phyloP scores from a whole-genome alignment of 1,284 basidiomycete genomes.

The Fomitopsis schrenkii region DNA sequence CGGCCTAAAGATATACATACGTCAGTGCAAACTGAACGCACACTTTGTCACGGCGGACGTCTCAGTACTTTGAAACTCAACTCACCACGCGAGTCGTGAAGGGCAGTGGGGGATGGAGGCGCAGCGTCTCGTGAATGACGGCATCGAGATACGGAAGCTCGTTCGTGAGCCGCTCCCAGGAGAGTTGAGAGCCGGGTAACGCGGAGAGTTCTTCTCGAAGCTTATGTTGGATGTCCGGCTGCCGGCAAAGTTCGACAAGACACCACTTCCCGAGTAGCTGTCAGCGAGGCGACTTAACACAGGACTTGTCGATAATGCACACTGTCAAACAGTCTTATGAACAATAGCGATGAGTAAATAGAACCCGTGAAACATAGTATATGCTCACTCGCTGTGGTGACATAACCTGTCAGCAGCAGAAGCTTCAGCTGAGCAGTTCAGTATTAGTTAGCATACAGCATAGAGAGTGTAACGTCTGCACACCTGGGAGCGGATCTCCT shows the following conservation, averaged over 20 bases:
- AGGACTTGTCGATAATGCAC: not conserved
- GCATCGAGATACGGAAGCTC: conserved; percentile 32
- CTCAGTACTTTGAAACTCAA: not conserved
- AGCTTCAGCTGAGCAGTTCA: conserved; percentile 30
- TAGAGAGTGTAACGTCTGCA: not conserved
- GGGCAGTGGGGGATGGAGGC: conserved; percentile 20
- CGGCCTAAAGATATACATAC: not conserved
- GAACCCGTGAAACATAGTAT: not conserved
- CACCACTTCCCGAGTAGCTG: conserved; percentile 17
- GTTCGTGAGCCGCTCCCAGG: conserved; percentile 29
- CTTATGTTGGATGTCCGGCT: conserved; percentile 31
- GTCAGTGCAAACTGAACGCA: not conserved
- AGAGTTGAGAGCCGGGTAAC: conserved; percentile 23
- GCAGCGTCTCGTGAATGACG: conserved; percentile 26
- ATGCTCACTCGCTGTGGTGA: conserved; percentile 37
- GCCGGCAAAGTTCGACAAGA: conserved; percentile 30
- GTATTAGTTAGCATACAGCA: not conserved
- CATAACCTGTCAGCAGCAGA: conserved; percentile 37
- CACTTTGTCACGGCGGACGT: not conserved
- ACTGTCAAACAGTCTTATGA: conserved; percentile 19
- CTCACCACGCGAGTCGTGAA: conserved; percentile 17
- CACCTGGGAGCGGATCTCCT: conserved; percentile 64
- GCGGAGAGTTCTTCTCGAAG: conserved; percentile 37
- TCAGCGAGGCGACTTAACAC: not conserved
- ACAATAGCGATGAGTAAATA: not conserved